A percentile compares a stretch with the other conserved stretches of the same genome.
Conservation (phyloP, 495 filamentous ascomycete species). For the Annulohypoxylon bovei region DNA sequence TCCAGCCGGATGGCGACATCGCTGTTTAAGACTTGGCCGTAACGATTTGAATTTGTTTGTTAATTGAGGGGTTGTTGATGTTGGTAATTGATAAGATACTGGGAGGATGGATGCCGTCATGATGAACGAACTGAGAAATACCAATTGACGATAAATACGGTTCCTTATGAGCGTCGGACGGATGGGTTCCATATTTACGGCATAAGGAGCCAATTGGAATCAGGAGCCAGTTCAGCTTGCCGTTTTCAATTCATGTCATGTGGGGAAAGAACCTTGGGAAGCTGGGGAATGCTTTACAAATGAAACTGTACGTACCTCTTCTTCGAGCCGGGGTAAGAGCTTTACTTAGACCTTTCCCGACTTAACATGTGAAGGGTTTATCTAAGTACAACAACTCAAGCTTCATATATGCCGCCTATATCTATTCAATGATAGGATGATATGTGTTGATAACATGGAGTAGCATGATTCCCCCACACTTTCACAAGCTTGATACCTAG, state of each 20-base stretch:
- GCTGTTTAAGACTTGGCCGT: background rate
- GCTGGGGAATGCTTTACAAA: slow-evolving; percentile 33
- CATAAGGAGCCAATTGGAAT: slow-evolving; percentile 15
- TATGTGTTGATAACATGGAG: slow-evolving; percentile 2
- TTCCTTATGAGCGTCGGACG: slow-evolving; percentile 40
- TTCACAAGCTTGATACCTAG: slow-evolving; percentile 49
- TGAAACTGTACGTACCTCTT: background rate
- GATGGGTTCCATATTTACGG: slow-evolving; percentile 22
- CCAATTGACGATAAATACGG: slow-evolving; percentile 23
- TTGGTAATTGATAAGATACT: slow-evolving; percentile 17
- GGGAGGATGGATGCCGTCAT: slow-evolving; percentile 33
- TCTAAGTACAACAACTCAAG: slow-evolving; percentile 8
- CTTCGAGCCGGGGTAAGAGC: slow-evolving; percentile 21
- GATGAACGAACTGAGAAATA: slow-evolving; percentile 23
- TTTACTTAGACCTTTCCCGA: slow-evolving; percentile 24
- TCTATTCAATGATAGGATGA: background rate
- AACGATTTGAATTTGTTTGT: background rate
- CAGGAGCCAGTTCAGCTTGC: background rate
- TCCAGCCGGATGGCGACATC: slow-evolving; percentile 19
- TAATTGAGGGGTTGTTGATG: slow-evolving; percentile 4
- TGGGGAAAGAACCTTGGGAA: slow-evolving; percentile 40
- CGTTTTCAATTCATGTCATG: slow-evolving; percentile 37
- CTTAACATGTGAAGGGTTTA: slow-evolving; percentile 35
- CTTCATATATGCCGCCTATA: slow-evolving; percentile 7
- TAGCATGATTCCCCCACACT: slow-evolving; percentile 44